Conservation (phyloP, 1,139 yeast genomes). For the Yamadazyma siamensis region DNA sequence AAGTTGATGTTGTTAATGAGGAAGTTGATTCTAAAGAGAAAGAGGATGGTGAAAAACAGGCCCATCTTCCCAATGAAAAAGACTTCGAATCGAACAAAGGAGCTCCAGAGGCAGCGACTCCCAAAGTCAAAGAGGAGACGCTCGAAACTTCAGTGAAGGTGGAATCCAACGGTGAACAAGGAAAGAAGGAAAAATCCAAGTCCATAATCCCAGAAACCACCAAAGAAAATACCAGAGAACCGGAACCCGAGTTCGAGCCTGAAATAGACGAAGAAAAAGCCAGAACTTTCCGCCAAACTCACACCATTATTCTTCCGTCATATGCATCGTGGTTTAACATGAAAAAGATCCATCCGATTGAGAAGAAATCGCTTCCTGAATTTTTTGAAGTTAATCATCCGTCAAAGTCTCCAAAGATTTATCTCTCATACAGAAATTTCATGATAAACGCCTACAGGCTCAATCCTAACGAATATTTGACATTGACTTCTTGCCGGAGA, state of each 20-base stretch:
- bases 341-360: slow-evolving; percentile 61
- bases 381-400: slow-evolving; percentile 74
- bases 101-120: too few relatives aligned
- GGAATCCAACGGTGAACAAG: slow-evolving; percentile 1
- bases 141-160: too few relatives aligned
- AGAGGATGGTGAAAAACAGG: too few relatives aligned
- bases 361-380: slow-evolving; percentile 80
- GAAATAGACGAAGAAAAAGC: slow-evolving; percentile 15
- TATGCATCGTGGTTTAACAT: slow-evolving; percentile 89
- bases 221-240: slow-evolving; percentile 4
- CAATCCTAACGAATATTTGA: slow-evolving; percentile 88
- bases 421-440: slow-evolving; percentile 85
- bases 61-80: too few relatives aligned
- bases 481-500: slow-evolving; percentile 92
- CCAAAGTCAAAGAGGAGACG: too few relatives aligned
- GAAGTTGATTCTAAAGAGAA: too few relatives aligned
- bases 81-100: too few relatives aligned
- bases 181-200: slow-evolving; percentile 1
- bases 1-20: too few relatives aligned
- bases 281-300: slow-evolving; percentile 55
- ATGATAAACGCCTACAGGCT: slow-evolving; percentile 90
- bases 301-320: slow-evolving; percentile 88
- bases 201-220: slow-evolving; percentile 1
- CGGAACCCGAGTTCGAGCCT: slow-evolving; percentile 10
- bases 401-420: slow-evolving; percentile 85